These are phyloP conservation scores for Leptographium flavum DNA, from an alignment of 2,329 filamentous ascomycete genomes.

Conservation along the genomic window DNA sequence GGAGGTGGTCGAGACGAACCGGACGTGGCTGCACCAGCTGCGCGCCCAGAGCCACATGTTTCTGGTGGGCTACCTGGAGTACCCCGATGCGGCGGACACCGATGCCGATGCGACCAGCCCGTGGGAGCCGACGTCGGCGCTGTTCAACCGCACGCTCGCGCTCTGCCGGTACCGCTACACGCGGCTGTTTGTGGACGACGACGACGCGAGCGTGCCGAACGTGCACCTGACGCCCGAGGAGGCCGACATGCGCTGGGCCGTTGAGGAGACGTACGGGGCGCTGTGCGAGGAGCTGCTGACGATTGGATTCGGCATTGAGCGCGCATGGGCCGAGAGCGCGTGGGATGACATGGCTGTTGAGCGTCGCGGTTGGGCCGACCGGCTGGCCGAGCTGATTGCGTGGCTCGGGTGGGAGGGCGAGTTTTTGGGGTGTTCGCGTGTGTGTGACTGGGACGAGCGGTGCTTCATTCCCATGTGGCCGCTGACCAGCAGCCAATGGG, in stretches of 20 bases:
- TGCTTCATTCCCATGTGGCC: slow-evolving; percentile 40
- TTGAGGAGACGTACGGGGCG: slow-evolving; percentile 24
- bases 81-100: slow-evolving; percentile 17
- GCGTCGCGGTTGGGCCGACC: slow-evolving; percentile 15
- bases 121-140: slow-evolving; percentile 19
- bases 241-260: slow-evolving; percentile 20
- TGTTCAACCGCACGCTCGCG: slow-evolving; percentile 23
- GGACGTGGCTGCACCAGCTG: slow-evolving; percentile 18
- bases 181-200: slow-evolving; percentile 17
- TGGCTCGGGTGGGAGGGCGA: slow-evolving; percentile 37
- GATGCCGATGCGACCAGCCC: slow-evolving; percentile 3
- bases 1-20: slow-evolving; percentile 8
- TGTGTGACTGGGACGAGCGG: slow-evolving; percentile 27
- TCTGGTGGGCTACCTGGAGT: slow-evolving; percentile 29
- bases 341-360: not conserved
- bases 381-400: slow-evolving; percentile 27
- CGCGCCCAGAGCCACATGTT: slow-evolving; percentile 27
- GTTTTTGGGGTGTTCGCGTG: slow-evolving; percentile 24
- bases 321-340: slow-evolving; percentile 17
- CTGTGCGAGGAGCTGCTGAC: slow-evolving; percentile 27
- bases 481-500: slow-evolving; percentile 12
- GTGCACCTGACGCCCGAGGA: slow-evolving; percentile 21
- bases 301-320: slow-evolving; percentile 28
- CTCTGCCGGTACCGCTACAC: slow-evolving; percentile 28
- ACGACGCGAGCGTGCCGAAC: not conserved